A percentile compares a stretch with the other conserved stretches of the same genome.
These are phyloP conservation scores for Suillus alpinus DNA, from an alignment of 768 basidiomycete genomes.

Conservation along the genomic window DNA sequence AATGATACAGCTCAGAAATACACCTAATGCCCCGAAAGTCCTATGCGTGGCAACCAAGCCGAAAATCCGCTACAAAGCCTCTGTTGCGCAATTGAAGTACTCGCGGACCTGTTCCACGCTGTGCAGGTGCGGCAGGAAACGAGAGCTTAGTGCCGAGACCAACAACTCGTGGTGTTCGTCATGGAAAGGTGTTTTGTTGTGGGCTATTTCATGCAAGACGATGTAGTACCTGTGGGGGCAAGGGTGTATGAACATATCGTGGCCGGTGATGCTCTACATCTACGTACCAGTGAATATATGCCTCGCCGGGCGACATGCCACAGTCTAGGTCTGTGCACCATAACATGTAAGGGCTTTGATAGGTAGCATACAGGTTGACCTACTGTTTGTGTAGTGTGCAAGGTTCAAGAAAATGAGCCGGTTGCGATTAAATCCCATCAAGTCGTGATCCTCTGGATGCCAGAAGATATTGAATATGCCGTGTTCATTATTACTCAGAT, in stretches of 20 bases:
- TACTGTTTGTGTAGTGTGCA: slow-evolving; percentile 12
- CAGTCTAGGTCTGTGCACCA: neutral
- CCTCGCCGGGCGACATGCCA: neutral
- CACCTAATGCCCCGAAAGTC: neutral
- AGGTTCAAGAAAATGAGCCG: slow-evolving; percentile 14
- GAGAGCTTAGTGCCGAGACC: slow-evolving; percentile 7
- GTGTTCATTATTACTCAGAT: neutral
- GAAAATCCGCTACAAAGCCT: neutral
- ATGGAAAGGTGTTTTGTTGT: slow-evolving; percentile 21
- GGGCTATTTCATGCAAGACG: slow-evolving; percentile 26
- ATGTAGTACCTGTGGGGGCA: slow-evolving; percentile 23
- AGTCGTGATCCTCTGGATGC: slow-evolving; percentile 5
- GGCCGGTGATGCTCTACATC: neutral
- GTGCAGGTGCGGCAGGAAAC: neutral
- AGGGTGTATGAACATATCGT: neutral
- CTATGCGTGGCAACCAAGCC: neutral
- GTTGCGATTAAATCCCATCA: slow-evolving; percentile 18
- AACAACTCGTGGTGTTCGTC: slow-evolving; percentile 25
- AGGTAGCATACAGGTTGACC: neutral
- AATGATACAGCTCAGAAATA: neutral
- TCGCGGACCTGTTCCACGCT: neutral
- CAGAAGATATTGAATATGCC: slow-evolving; percentile 12
- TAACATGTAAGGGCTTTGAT: neutral
- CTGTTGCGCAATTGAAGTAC: neutral
- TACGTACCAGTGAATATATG: slow-evolving; percentile 1